These are phyloP conservation scores for Tolypocladium nubicola DNA, from an alignment of 2,329 filamentous ascomycete species.

Conservation along the genomic window DNA sequence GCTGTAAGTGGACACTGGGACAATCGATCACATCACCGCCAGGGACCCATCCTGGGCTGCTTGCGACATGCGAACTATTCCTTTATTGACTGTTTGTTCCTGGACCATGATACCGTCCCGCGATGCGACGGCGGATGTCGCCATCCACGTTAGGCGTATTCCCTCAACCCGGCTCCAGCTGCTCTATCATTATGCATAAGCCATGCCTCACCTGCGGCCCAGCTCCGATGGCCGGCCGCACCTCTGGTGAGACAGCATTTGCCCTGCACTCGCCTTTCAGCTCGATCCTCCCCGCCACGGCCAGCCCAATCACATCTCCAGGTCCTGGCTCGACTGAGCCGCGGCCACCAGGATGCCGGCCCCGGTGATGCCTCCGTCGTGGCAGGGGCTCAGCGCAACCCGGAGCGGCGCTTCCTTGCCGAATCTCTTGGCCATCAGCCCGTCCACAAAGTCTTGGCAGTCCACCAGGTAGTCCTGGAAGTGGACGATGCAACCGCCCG, in stretches of 20 bases:
- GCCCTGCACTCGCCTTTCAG: background rate
- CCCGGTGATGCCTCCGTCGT: conserved; percentile 51
- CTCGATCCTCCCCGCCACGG: background rate
- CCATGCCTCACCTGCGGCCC: background rate
- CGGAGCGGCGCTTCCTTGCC: conserved; percentile 23
- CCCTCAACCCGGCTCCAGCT: background rate
- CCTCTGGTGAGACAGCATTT: background rate
- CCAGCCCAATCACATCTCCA: conserved; percentile 5
- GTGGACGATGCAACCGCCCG: conserved; percentile 69
- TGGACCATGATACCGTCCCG: background rate
- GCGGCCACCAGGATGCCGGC: conserved; percentile 48
- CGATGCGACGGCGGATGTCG: background rate
- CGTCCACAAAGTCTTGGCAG: conserved; percentile 59
- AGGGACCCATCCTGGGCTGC: background rate
- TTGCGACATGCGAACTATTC: background rate
- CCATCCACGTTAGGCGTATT: background rate
- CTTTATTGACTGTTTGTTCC: background rate
- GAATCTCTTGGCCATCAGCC: conserved; percentile 26
- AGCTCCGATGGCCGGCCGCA: background rate
- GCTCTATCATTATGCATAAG: background rate
- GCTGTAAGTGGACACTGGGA: background rate
- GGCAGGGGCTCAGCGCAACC: conserved; percentile 43
- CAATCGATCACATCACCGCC: background rate
- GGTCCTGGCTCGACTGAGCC: conserved; percentile 22
- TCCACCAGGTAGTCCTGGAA: conserved; percentile 64